Conservation (phyloP, 805 yeast species). For the Candida endomychidarum region DNA sequence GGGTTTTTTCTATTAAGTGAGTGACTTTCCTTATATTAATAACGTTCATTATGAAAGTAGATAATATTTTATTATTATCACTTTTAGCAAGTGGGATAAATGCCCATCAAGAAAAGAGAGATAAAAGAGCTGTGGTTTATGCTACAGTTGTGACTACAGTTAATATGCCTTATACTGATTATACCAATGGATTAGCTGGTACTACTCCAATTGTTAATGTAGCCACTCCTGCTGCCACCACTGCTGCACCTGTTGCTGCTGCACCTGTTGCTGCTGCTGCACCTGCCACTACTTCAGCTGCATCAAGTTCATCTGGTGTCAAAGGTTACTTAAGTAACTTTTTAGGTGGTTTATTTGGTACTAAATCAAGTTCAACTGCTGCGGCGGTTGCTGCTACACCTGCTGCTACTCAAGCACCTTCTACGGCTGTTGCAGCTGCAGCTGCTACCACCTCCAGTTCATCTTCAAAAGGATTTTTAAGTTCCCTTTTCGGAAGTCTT, state of each 20-base stretch:
- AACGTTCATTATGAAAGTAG: slow-evolving; percentile 8
- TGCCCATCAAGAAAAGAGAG: not conserved
- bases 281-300: slow-evolving; percentile 5
- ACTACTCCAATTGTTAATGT: slow-evolving; percentile 5
- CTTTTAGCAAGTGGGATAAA: slow-evolving; percentile 4
- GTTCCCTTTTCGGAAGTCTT: not conserved
- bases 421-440: slow-evolving; percentile 6
- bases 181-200: slow-evolving; percentile 7
- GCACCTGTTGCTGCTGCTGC: slow-evolving; percentile 5
- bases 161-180: slow-evolving; percentile 13
- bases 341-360: slow-evolving; percentile 8
- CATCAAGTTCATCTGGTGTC: slow-evolving; percentile 2
- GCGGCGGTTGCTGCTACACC: slow-evolving; percentile 10
- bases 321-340: slow-evolving; percentile 12
- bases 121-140: slow-evolving; percentile 8
- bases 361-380: slow-evolving; percentile 17
- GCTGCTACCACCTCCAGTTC: slow-evolving; percentile 7
- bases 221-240: slow-evolving; percentile 5
- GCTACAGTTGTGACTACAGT: slow-evolving; percentile 14
- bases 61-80: slow-evolving; percentile 7
- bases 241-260: slow-evolving; percentile 4
- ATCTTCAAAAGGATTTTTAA: slow-evolving; percentile 12
- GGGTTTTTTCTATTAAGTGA: not conserved
- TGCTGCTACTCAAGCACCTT: slow-evolving; percentile 7
- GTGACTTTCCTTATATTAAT: slow-evolving; percentile 5